These are phyloP conservation scores for Wallacemonas sp. DNA, from an alignment of 208 protist genomes.

Conservation along the genomic window DNA sequence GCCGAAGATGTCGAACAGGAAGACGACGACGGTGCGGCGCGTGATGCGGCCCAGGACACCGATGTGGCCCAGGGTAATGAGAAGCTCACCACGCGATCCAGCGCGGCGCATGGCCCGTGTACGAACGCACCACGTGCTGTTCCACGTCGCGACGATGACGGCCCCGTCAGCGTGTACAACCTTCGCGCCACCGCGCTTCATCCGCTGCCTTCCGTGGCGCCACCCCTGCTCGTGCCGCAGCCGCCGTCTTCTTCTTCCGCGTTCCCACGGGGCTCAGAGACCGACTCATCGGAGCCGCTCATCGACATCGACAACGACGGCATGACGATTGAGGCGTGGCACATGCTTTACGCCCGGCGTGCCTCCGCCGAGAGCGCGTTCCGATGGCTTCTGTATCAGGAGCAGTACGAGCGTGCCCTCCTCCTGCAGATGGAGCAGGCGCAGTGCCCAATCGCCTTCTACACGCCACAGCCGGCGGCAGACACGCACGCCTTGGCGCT, in stretches of 20 bases:
- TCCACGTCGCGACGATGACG: background rate
- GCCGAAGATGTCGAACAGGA: background rate
- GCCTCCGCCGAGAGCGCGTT: background rate
- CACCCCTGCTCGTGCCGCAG: too few species aligned
- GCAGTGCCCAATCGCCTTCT: slow-evolving; percentile 28
- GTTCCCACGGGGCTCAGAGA: too few species aligned
- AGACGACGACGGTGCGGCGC: background rate
- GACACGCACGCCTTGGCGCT: slow-evolving; percentile 23
- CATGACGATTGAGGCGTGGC: slow-evolving; percentile 2
- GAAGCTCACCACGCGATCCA: background rate
- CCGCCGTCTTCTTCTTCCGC: too few species aligned
- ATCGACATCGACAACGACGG: background rate
- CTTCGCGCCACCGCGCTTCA: background rate
- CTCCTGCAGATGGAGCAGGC: slow-evolving; percentile 29
- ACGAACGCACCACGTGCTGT: too few species aligned
- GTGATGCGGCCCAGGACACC: background rate
- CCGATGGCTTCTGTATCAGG: slow-evolving; percentile 54
- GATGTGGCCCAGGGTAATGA: background rate
- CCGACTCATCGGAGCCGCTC: background rate
- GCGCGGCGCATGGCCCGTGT: too few species aligned
- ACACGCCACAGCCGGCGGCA: slow-evolving; percentile 20
- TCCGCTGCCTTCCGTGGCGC: background rate
- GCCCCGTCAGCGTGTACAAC: too few species aligned
- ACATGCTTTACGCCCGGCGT: slow-evolving; percentile 3
- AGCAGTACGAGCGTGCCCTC: slow-evolving; percentile 49